These are phyloP conservation scores for Balamuthia mandrillaris DNA, from an alignment of 208 protist genomes.

Conservation along the genomic window DNA sequence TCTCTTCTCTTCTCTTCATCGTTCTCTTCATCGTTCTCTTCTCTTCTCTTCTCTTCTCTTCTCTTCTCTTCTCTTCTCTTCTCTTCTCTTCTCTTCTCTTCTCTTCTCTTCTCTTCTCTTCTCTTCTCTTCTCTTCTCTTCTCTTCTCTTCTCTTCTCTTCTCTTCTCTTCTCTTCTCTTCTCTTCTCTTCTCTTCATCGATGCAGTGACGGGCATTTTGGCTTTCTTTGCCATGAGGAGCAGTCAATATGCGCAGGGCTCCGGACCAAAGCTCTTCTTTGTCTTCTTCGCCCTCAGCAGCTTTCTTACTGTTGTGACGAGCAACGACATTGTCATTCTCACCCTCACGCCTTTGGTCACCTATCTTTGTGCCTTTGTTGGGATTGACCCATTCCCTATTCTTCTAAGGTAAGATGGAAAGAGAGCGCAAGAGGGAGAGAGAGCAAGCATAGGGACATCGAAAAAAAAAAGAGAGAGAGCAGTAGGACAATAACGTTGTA, in stretches of 20 bases:
- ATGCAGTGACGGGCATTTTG: slow-evolving; percentile 48
- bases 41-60: not conserved
- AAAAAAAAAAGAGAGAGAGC: too few species aligned
- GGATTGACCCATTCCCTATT: slow-evolving; percentile 38
- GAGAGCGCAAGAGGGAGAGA: too few species aligned
- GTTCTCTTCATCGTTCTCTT: not conserved
- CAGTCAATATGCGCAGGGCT: not conserved
- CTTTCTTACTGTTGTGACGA: slow-evolving; percentile 45
- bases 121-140: not conserved
- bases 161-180: not conserved
- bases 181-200: not conserved
- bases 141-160: slow-evolving; percentile 27
- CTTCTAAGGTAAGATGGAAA: too few species aligned
- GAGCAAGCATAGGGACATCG: too few species aligned
- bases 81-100: not conserved
- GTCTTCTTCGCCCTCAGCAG: slow-evolving; percentile 25
- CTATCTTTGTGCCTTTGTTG: not conserved
- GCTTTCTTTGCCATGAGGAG: not conserved
- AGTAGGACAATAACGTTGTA: too few species aligned
- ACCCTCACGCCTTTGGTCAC: slow-evolving; percentile 49
- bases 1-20: not conserved
- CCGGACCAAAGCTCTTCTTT: slow-evolving; percentile 39
- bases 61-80: not conserved
- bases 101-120: not conserved
- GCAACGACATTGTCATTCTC: slow-evolving; percentile 57